A percentile compares a stretch with the other conserved stretches of the same genome.
Conservation (phyloP, 83 land plant genomes). For the Picea abies region DNA sequence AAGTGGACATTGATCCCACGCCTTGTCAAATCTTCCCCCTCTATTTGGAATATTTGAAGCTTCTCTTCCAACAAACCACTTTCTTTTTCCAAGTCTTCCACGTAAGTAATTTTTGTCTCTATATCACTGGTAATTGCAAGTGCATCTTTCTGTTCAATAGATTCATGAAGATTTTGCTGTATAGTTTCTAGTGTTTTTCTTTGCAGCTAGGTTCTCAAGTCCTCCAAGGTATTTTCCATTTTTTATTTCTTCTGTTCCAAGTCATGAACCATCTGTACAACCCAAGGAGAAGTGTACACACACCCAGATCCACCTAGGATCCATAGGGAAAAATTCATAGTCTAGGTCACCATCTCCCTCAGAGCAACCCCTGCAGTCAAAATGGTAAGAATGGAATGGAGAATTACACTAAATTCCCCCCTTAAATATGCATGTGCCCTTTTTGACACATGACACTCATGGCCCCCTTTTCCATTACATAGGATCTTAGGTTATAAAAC, state of each 20-base stretch:
- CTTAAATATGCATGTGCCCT: too few relatives aligned
- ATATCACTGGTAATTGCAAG: not conserved
- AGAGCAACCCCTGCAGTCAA: too few relatives aligned
- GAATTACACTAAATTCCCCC: too few relatives aligned
- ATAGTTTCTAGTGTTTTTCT: not conserved
- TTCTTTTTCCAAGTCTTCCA: conserved; percentile 1
- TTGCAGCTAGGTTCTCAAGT: not conserved
- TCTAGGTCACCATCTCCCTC: too few relatives aligned
- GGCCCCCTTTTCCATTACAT: too few relatives aligned
- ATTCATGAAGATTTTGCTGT: conserved; percentile 1
- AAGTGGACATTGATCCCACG: not conserved
- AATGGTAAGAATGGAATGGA: too few relatives aligned
- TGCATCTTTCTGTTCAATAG: not conserved
- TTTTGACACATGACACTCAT: too few relatives aligned
- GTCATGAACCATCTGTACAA: not conserved
- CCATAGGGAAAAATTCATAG: too few relatives aligned
- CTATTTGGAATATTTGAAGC: not conserved
- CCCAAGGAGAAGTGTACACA: too few relatives aligned
- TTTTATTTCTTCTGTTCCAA: not conserved
- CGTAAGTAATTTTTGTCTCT: not conserved
- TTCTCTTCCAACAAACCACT: not conserved
- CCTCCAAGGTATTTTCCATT: not conserved
- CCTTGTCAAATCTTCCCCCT: not conserved
- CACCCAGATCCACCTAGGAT: too few relatives aligned
- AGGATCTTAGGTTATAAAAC: too few relatives aligned